Conservation (phyloP, 257 asterid genomes). For the Rauvolfia tetraphylla region DNA sequence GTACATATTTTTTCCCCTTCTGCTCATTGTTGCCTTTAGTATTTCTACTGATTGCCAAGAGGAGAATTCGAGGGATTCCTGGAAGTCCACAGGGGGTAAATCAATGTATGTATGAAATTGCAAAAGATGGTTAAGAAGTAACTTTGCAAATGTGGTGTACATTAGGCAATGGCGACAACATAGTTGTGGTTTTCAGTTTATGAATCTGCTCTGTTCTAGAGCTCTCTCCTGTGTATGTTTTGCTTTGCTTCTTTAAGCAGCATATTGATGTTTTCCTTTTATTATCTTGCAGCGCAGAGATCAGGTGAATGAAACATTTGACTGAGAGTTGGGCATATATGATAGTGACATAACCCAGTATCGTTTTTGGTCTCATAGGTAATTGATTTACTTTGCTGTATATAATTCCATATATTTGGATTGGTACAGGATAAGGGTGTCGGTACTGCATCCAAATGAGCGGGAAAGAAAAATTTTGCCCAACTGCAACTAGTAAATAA, state of each 20-base stretch:
- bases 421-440: neutral
- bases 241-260: neutral
- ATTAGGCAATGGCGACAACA: neutral
- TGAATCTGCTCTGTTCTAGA: neutral
- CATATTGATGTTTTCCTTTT: neutral
- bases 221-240: neutral
- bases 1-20: too few relatives aligned
- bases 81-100: too few relatives aligned
- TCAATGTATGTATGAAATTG: too few relatives aligned
- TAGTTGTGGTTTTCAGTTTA: neutral
- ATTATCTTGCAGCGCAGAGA: neutral
- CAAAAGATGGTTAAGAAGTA: neutral
- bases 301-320: neutral
- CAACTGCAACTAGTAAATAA: neutral
- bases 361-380: neutral
- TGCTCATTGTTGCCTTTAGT: too few relatives aligned
- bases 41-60: too few relatives aligned
- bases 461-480: neutral
- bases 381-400: neutral
- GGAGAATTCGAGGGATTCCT: too few relatives aligned
- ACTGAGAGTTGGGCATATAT: neutral
- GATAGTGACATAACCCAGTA: neutral
- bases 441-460: neutral
- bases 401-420: neutral
- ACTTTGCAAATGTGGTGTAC: neutral